phyloP scores from a whole-genome alignment of 495 filamentous ascomycete genomes.

The Thermochaetoides thermophila region DNA sequence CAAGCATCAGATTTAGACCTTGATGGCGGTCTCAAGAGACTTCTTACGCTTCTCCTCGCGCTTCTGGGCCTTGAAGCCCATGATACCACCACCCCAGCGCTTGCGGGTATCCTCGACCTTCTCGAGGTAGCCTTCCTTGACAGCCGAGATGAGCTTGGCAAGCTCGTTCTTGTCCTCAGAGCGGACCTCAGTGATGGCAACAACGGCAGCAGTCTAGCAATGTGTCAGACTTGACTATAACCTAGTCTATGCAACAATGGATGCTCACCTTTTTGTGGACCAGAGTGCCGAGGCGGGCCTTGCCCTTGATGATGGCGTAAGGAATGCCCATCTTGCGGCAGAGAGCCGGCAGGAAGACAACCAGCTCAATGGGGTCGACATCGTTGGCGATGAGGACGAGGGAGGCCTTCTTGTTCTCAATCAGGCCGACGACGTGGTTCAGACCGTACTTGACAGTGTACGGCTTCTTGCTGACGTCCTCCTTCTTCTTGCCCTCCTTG shows the following conservation, averaged over 20 bases:
- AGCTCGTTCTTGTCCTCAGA: slow-evolving; percentile 96
- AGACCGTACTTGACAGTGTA: slow-evolving; percentile 98
- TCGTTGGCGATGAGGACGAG: slow-evolving; percentile 98
- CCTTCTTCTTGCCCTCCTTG: slow-evolving; percentile 98
- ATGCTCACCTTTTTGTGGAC: slow-evolving; percentile 93
- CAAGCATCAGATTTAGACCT: slow-evolving; percentile 52
- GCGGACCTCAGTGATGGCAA: slow-evolving; percentile 91
- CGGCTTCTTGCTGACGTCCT: slow-evolving; percentile 99
- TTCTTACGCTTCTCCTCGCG: slow-evolving; percentile 92
- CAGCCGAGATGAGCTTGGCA: slow-evolving; percentile 82
- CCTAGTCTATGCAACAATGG: background rate
- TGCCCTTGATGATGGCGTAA: slow-evolving; percentile 98
- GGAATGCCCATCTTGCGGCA: slow-evolving; percentile 99
- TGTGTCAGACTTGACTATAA: slow-evolving; percentile 12
- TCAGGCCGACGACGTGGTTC: slow-evolving; percentile 98
- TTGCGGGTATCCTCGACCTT: slow-evolving; percentile 86
- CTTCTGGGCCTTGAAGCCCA: slow-evolving; percentile 93
- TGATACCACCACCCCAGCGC: slow-evolving; percentile 99
- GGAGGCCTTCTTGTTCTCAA: slow-evolving; percentile 99
- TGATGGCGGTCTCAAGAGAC: slow-evolving; percentile 81
- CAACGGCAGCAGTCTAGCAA: slow-evolving; percentile 76
- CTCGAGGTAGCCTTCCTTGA: slow-evolving; percentile 97
- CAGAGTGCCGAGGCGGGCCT: slow-evolving; percentile 95
- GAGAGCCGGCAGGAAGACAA: slow-evolving; percentile 96
- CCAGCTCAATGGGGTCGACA: slow-evolving; percentile 98